Conservation (phyloP, 148 eudicot genomes). For the Simmondsia chinensis region DNA sequence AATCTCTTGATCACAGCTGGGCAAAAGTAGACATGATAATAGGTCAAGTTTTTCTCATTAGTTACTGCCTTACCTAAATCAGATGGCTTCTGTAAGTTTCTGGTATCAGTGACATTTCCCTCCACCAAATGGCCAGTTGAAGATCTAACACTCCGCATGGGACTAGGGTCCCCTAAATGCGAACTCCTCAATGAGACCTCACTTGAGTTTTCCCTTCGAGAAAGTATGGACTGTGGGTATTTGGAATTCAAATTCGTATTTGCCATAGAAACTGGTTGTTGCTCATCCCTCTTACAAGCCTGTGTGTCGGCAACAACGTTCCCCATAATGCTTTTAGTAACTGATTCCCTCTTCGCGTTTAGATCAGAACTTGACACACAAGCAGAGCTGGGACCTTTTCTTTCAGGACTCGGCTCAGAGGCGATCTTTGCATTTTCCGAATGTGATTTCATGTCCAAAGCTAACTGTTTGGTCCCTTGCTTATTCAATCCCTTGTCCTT, state of each 20-base stretch:
- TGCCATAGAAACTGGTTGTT: conserved; percentile 11
- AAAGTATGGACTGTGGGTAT: conserved; percentile 7
- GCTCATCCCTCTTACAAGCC: conserved; percentile 14
- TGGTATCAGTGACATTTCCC: conserved; percentile 9
- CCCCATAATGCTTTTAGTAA: conserved; percentile 11
- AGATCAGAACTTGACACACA: conserved; percentile 6
- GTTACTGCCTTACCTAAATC: too few species aligned
- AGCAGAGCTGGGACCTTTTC: conserved; percentile 11
- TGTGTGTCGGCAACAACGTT: conserved; percentile 11
- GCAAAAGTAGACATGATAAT: conserved; percentile 10
- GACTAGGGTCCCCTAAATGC: conserved; percentile 6
- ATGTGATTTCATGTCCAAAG: conserved; percentile 7
- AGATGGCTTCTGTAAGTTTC: too few species aligned
- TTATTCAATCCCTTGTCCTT: conserved; percentile 14
- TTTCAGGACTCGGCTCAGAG: conserved; percentile 14
- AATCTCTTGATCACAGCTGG: conserved; percentile 11
- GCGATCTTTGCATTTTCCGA: conserved; percentile 22
- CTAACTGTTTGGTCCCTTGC: conserved; percentile 15
- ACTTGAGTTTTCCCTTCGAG: conserved; percentile 13
- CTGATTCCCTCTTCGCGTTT: conserved; percentile 9
- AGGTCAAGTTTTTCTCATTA: conserved; percentile 19
- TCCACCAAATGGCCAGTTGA: conserved; percentile 16
- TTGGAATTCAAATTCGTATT: conserved; percentile 10
- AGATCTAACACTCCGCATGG: conserved; percentile 12
- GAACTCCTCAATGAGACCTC: conserved; percentile 16